phyloP scores from a whole-genome alignment of 495 filamentous ascomycete species.

The Neurospora sp. region DNA sequence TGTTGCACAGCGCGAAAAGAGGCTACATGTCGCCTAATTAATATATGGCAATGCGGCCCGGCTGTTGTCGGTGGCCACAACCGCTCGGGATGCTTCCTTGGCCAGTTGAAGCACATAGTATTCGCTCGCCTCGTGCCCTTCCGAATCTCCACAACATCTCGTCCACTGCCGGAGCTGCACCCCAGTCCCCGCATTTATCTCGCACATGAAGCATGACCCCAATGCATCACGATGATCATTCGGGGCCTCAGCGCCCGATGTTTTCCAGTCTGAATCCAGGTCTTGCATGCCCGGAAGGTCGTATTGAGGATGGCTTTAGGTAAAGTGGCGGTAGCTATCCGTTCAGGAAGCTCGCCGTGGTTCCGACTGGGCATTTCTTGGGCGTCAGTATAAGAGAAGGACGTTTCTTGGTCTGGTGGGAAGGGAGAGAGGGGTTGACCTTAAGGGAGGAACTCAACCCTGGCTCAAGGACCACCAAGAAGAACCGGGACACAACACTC shows the following conservation, averaged over 20 bases:
- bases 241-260: conserved; percentile 4
- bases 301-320: neutral
- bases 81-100: neutral
- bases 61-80: conserved; percentile 3
- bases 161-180: neutral
- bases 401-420: neutral
- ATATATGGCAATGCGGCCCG: conserved; percentile 8
- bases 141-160: neutral
- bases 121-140: neutral
- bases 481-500: neutral
- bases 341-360: conserved; percentile 6
- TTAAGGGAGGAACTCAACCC: neutral
- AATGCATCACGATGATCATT: neutral
- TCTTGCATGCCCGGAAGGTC: neutral
- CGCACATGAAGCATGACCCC: neutral
- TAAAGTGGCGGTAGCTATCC: neutral
- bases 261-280: conserved; percentile 2
- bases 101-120: neutral
- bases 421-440: neutral
- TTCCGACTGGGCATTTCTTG: conserved; percentile 15
- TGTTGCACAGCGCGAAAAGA: neutral
- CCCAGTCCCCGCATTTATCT: conserved; percentile 1
- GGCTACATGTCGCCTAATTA: conserved; percentile 3
- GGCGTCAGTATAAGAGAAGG: conserved; percentile 5
- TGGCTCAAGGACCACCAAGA: neutral